Percentiles rank a stretch among this genome's conserved stretches.
Conservation (phyloP, 805 yeast genomes). For the Saccharomycopsis fibuligera region DNA sequence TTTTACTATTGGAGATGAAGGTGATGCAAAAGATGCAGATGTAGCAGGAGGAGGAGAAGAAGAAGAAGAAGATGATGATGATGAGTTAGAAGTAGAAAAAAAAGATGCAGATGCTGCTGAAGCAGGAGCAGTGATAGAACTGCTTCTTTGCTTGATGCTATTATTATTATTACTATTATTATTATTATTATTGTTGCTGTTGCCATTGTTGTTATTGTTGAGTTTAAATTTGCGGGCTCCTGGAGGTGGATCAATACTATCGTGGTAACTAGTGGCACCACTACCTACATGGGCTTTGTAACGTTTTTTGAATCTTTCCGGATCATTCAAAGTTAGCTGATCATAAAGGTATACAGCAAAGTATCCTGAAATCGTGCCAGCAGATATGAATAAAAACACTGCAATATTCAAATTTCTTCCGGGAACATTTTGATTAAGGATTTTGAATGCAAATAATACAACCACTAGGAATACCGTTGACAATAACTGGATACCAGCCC, state of each 20-base stretch:
- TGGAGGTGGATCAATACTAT: too few species aligned
- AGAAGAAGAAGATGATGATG: too few species aligned
- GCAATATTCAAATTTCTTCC: slow-evolving; percentile 63
- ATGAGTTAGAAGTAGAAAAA: too few species aligned
- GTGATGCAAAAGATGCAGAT: too few species aligned
- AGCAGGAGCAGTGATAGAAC: too few species aligned
- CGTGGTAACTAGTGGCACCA: too few species aligned
- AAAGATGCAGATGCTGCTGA: too few species aligned
- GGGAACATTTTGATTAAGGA: slow-evolving; percentile 57
- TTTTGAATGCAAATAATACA: slow-evolving; percentile 48
- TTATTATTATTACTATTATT: not conserved
- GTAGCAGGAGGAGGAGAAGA: too few species aligned
- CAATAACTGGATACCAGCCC: slow-evolving; percentile 70
- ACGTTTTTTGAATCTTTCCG: too few species aligned
- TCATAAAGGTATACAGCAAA: slow-evolving; percentile 59
- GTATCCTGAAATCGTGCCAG: slow-evolving; percentile 73
- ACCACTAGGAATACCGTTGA: slow-evolving; percentile 61
- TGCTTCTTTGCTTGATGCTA: not conserved
- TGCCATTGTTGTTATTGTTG: not conserved
- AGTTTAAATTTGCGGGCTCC: not conserved
- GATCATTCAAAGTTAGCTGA: slow-evolving; percentile 33
- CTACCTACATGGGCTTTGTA: too few species aligned
- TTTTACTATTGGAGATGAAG: too few species aligned
- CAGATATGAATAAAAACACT: slow-evolving; percentile 51
- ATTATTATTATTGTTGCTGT: not conserved